Conservation (phyloP, 164 flowering plant species). For the Vitis vinifera region ASM3070453v1 NC_081818.1:6147001-6147500, state of each 20-base stretch:
- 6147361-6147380: slow-evolving; percentile 76
- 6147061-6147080: too few relatives aligned
- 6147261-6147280: background rate
- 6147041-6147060: too few relatives aligned
- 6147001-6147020: too few relatives aligned
- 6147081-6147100: too few relatives aligned
- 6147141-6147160: too few relatives aligned
- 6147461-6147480: slow-evolving; percentile 22
- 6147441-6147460: slow-evolving; percentile 24
- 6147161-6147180: too few relatives aligned
- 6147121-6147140: too few relatives aligned
- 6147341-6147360: slow-evolving; percentile 70
- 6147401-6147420: slow-evolving; percentile 20
- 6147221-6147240: background rate
- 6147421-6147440: slow-evolving; percentile 20
- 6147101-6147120: too few relatives aligned
- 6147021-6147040: too few relatives aligned
- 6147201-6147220: background rate
- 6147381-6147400: slow-evolving; percentile 71
- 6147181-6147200: too few relatives aligned
- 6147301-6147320: slow-evolving; percentile 74
- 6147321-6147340: slow-evolving; percentile 55
- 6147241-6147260: background rate
- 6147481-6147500: slow-evolving; percentile 39
- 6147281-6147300: slow-evolving; percentile 76